A percentile compares a stretch with the other conserved stretches of the same genome.
Evolutionary conservation across 345 rosid species (phyloP).

Genomic region (Combretum micranthum): DNA sequence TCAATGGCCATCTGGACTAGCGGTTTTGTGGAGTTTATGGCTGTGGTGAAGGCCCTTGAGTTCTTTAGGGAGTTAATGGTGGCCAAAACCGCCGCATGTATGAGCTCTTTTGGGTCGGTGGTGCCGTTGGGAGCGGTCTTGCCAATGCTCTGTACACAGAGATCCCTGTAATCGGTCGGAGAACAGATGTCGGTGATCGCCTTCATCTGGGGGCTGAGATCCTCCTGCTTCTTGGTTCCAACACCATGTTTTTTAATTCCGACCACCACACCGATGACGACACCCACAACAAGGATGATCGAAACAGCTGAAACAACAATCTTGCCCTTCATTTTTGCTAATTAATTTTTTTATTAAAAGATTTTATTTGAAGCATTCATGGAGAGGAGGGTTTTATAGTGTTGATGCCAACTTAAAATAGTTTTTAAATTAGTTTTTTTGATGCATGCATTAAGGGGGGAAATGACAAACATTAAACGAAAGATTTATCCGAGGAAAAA

Average conservation of each 20-base stretch:
- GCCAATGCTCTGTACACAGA: conserved; percentile 40
- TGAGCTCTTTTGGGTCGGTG: conserved; percentile 38
- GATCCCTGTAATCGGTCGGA: conserved; percentile 34
- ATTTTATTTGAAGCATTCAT: no score
- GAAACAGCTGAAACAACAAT: conserved; percentile 30
- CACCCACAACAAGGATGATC: conserved; percentile 36
- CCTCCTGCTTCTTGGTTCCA: no score
- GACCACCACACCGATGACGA: conserved; percentile 27
- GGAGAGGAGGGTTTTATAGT: no score
- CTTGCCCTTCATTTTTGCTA: conserved; percentile 26
- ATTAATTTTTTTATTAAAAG: no score
- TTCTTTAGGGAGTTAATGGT: conserved; percentile 26
- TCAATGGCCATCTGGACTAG: conserved; percentile 21
- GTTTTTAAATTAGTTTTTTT: no score
- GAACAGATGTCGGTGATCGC: conserved; percentile 34
- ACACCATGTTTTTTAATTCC: conserved; percentile 10
- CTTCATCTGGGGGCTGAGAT: conserved; percentile 21
- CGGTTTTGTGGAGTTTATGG: conserved; percentile 9
- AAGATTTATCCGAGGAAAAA: no score
- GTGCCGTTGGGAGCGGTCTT: conserved; percentile 21
- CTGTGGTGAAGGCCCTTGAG: conserved; percentile 29
- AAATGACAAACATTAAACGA: no score
- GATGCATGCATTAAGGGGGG: no score
- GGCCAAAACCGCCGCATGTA: conserved; percentile 34
- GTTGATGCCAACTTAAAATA: no score